These are phyloP conservation scores for Rhizophora apiculata DNA, from an alignment of 345 rosid species.

Conservation along the genomic window DNA sequence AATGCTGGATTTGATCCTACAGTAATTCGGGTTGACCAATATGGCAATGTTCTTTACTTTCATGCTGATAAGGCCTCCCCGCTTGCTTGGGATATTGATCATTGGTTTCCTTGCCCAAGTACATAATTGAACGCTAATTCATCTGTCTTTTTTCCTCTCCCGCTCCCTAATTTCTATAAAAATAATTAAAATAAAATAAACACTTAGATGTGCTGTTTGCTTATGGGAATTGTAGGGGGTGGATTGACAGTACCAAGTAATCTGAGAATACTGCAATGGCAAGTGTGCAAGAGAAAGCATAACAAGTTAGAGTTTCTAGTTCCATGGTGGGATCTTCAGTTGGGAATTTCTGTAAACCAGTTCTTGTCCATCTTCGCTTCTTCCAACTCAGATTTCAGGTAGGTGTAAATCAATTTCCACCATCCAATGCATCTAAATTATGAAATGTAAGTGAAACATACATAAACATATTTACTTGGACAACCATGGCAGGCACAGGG, in stretches of 20 bases:
- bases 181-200: too few species aligned
- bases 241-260: slow-evolving; percentile 93
- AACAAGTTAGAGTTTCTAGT: slow-evolving; percentile 74
- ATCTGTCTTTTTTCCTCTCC: background rate
- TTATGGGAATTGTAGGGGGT: slow-evolving; percentile 55
- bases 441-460: background rate
- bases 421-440: slow-evolving; percentile 8
- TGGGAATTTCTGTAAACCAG: slow-evolving; percentile 89
- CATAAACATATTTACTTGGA: background rate
- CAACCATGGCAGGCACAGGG: slow-evolving; percentile 61
- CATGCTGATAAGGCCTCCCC: slow-evolving; percentile 97
- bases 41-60: slow-evolving; percentile 82
- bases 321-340: slow-evolving; percentile 98
- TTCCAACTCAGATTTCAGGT: slow-evolving; percentile 85
- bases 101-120: slow-evolving; percentile 97
- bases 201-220: slow-evolving; percentile 1
- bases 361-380: slow-evolving; percentile 80
- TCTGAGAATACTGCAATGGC: slow-evolving; percentile 87
- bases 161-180: background rate
- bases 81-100: slow-evolving; percentile 92
- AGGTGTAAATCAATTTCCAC: background rate
- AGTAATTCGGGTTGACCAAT: slow-evolving; percentile 75
- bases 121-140: slow-evolving; percentile 7
- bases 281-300: slow-evolving; percentile 78
- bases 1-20: slow-evolving; percentile 98